Evolutionary conservation across 345 rosid genomes (phyloP), one percentile per base, ranked within the genome.

Genomic region (Lenwebbia sp.): DNA sequence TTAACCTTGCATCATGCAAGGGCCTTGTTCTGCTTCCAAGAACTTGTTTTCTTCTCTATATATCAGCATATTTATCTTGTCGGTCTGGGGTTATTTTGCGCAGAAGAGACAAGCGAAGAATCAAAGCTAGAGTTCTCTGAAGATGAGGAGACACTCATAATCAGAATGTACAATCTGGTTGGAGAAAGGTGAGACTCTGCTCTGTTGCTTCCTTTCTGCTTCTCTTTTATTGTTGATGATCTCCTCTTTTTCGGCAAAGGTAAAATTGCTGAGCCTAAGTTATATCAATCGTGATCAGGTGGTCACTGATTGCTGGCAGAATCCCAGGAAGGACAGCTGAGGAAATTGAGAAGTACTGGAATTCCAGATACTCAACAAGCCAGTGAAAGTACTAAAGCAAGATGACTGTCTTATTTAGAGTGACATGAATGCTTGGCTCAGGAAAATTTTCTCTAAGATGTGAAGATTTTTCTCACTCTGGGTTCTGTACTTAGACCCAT

Each of bases 241-340:
- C 21, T 37, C 81, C 47, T 70, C 44, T 37, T 7, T 7, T 19
- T 37, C 10, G 1, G 5, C 49, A 83, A 53, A 17, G 7, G 37
- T 13, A 47, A 19, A 53, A n/a, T 76, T 82, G 30, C 17, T 85
- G 13, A 54, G 82, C 28, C 60, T 14, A 40, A 82, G 55, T 6
- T 49, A 7, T 76, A 25, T n/a, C 28, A 26, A 13, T 37, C 21
- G 5, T 52, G 23, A 22, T 21, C 88, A 93, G 96, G 90, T 94
- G 95, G 96, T 88, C 91, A 84, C 86, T 93, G n/a, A 93, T 93
- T 53, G 95, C 95, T 58, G 96, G 96, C 86, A 93, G 96, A 92
- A 90, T 94, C 87, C 96, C 94, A 23, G 94, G 94, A 50, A 92
- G 94, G 87, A 92, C 92, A 26, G 91, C 94, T 3, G 92, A 91